Base-by-base conservation (phyloP, 2,329 filamentous ascomycete species). In the Pezicula radicicola region DNA sequence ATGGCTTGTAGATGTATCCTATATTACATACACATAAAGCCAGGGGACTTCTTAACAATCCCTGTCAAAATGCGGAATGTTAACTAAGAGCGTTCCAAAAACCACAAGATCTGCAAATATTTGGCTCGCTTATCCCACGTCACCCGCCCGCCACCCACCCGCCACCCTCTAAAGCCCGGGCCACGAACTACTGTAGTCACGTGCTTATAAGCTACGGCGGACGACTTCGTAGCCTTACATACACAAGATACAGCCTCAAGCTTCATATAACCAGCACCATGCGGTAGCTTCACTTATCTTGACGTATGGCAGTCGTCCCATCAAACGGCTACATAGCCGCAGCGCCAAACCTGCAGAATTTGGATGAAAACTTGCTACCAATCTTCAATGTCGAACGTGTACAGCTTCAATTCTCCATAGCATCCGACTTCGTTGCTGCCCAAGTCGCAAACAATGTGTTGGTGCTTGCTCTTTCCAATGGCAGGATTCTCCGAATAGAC, bases 401-500 rank as follows among this genome's bases (percentile, higher is more conserved):
- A 37, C 88, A 95, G 75, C 84, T 97, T 57, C 89, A 94, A 69
- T 99, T 99, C 78, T 88, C 90, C 54, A 87, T 97, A 64, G 90
- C 93, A 2, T 91, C 93, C 59, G 90, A 97, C 71, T 97, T 99
- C 67, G 94, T 96, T 45, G 92, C 94, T 16, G 92, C 92, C 39
- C 92, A 97, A 71, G 93, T 97, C 51, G 92, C 93, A 58, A 97
- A 99, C 72, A 97, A 99, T 76, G 92, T 97, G 55, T 81, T 99
- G 52, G 85, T 97, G 19, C 78, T 99, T 48, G 94, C 94, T 39
- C 80, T 99, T 36, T 93, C 91, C 5, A 97, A 93, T 53, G 91
- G 91, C 47, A 87, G 93, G 62, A 94, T 99, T 58, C 76, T 99
- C 54, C 85, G 94, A 55, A 99, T 99, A 69, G 94, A 97, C 68